Base-by-base conservation (phyloP, 164 flowering plant genomes). In the Magnolia officinalis region DNA sequence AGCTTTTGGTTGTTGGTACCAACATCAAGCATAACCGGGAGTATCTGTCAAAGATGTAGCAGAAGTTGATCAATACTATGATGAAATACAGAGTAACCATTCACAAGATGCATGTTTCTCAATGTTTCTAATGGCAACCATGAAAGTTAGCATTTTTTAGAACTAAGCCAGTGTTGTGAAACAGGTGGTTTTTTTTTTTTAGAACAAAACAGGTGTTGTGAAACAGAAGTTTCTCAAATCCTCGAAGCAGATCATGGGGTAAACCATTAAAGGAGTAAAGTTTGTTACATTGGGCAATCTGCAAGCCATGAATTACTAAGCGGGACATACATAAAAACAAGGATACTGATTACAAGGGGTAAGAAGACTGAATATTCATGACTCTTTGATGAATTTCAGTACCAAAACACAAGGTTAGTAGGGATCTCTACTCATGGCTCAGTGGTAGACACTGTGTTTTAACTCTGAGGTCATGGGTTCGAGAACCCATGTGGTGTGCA, bases 11-110 rank as follows among this genome's bases (percentile, higher is more conserved):
- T 94, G 86, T 88, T 94, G 65, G 98, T 94, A 50, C 99, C 98
- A 80, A 96, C 93, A 85, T 96, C 99, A 24, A 96, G 89, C 98
- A 96, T 96, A 73, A 96, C 89, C 20, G 99, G 99, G 50, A 96
- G 91, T 78, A 94, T 84, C 98, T 94, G 88, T 24, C 31, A 80
- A 58, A 78, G 31, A 82, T 37, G 26, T 61, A 77, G 10, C 74
- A 13, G 37, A 50, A 23, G 45, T 72, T 74, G 50, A 78, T 71
- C 75, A 77, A 69, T 31, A 50, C 4, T 18, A 77, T 11, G 18
- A 55, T 11, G 18, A 55, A 55, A 16, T 55, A 11, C 61, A 37
- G 45, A 37, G 45, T 37, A 4, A 37, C 45, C 45, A 37, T 37
- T 37, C 45, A 37, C 4, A 37, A 37, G 45, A 37, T 37, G 45